Evolutionary conservation across 2,329 filamentous ascomycete genomes (phyloP).

Genomic region (Hypomyces perniciosus): DNA sequence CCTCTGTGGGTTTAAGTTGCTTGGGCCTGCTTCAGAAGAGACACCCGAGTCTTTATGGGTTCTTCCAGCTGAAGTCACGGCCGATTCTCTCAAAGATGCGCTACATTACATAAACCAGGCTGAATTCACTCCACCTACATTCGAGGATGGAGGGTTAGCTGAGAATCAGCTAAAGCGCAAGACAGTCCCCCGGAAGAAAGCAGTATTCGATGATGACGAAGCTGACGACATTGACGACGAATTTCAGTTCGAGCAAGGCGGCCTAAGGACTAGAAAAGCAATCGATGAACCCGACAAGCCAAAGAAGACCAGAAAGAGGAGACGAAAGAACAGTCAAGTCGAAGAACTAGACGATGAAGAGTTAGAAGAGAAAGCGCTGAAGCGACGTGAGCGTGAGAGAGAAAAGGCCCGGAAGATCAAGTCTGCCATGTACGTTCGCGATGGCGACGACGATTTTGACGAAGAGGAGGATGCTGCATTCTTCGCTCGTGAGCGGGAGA

Average conservation of each 20-base stretch:
- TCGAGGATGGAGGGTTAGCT: slow-evolving; percentile 68
- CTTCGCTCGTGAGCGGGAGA: slow-evolving; percentile 62
- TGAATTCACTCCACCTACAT: slow-evolving; percentile 70
- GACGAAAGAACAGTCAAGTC: slow-evolving; percentile 42
- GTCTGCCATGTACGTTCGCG: slow-evolving; percentile 72
- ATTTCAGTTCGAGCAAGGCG: slow-evolving; percentile 62
- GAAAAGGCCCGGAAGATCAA: slow-evolving; percentile 78
- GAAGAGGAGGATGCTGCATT: slow-evolving; percentile 64
- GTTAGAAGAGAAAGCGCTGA: slow-evolving; percentile 57
- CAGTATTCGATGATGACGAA: slow-evolving; percentile 62
- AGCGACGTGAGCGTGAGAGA: slow-evolving; percentile 60
- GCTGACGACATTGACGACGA: slow-evolving; percentile 46
- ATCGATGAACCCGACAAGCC: slow-evolving; percentile 54
- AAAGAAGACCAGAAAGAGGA: slow-evolving; percentile 32
- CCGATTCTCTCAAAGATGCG: slow-evolving; percentile 60
- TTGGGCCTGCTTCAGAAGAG: slow-evolving; percentile 53
- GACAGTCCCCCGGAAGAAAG: slow-evolving; percentile 46
- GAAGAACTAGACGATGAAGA: slow-evolving; percentile 54
- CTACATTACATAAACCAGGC: slow-evolving; percentile 70
- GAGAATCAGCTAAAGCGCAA: slow-evolving; percentile 76
- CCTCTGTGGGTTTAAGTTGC: slow-evolving; percentile 62
- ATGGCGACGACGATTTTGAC: slow-evolving; percentile 86
- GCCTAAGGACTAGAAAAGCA: slow-evolving; percentile 52
- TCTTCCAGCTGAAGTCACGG: slow-evolving; percentile 60
- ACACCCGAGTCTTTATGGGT: slow-evolving; percentile 73